phyloP scores from a whole-genome alignment of 805 yeast species.

The Blastobotrys peoriensis region DNA sequence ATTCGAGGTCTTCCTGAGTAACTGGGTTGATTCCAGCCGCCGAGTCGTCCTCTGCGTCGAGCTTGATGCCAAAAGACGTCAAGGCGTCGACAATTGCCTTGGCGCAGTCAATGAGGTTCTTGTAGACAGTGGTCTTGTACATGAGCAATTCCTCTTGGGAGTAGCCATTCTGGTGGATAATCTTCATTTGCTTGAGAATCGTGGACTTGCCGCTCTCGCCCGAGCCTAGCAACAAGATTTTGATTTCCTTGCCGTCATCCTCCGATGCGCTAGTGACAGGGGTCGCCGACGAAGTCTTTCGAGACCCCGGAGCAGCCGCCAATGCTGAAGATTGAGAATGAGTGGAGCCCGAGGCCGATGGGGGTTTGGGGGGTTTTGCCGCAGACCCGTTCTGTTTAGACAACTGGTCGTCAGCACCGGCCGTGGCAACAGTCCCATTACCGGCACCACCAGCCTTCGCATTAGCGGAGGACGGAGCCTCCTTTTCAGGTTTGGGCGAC shows the following conservation, averaged over 20 bases:
- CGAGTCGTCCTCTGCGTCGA: neutral
- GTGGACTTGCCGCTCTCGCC: slow-evolving; percentile 86
- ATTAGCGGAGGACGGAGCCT: too few species aligned
- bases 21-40: slow-evolving; percentile 16
- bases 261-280: neutral
- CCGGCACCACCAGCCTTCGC: too few species aligned
- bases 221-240: slow-evolving; percentile 68
- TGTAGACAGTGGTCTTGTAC: slow-evolving; percentile 72
- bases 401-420: too few species aligned
- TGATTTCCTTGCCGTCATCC: slow-evolving; percentile 54
- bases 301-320: neutral
- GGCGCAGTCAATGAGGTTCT: slow-evolving; percentile 72
- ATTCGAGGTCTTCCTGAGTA: slow-evolving; percentile 35
- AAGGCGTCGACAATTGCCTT: slow-evolving; percentile 65
- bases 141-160: slow-evolving; percentile 63
- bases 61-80: slow-evolving; percentile 35
- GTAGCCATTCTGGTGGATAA: slow-evolving; percentile 67
- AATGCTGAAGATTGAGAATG: neutral
- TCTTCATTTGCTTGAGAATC: slow-evolving; percentile 75
- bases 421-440: too few species aligned
- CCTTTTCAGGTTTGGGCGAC: slow-evolving; percentile 4
- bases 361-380: too few species aligned
- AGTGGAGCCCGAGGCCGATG: too few species aligned
- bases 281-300: neutral
- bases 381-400: too few species aligned